Base-by-base conservation (phyloP, 306 rosid species). In the Bauhinia variegata region DNA sequence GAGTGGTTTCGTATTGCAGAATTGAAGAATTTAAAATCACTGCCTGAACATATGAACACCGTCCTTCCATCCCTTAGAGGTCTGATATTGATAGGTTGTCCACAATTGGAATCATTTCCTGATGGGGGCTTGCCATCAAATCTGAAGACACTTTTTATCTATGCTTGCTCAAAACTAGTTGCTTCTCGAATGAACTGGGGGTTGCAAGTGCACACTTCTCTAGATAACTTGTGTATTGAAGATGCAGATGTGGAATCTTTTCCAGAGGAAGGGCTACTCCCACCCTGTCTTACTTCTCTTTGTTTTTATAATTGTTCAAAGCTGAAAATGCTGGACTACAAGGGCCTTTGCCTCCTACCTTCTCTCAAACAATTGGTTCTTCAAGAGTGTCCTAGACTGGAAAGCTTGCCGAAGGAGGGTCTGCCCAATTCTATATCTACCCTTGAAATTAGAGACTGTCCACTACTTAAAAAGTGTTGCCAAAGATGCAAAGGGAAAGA, bases 41-140 rank as follows among this genome's bases (percentile, higher is more conserved):
- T 75, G 0, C 75, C 75, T 0, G 74, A 44, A 15, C 12, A 34
- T 13, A 75, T 75, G 75, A 23, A 53, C 15, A 19, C 8, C 42
- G 31, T 60, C n/a, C 43, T 70, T 70, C 76, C 68, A 15, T 70
- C 49, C 0, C 36, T 65, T 17, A 7, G 11, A n/a, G 0, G 0
- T 0, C 0, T 65, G 12, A 0, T 2, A 0, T 6, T 50, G 12
- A 0, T 0, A 0, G 1, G 4, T 4, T 68, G 74, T 17, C 38
- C 65, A 32, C 36, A 42, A 11, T 0, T 68, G 3, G 55, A 55
- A 14, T 68, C 64, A 31, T 54, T 68, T 31, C 55, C 73, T 5
- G 41, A 54, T 5, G 59, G 38, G 7, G 58, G 30, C 0, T 47
- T 46, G 57, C 66, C 74, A 11, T 0, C 31, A 28, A 57, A 58